Percentiles rank a stretch among this genome's conserved stretches.
Evolutionary conservation across 345 rosid species (phyloP).

Genomic region (Geranium rotundifolium): DNA sequence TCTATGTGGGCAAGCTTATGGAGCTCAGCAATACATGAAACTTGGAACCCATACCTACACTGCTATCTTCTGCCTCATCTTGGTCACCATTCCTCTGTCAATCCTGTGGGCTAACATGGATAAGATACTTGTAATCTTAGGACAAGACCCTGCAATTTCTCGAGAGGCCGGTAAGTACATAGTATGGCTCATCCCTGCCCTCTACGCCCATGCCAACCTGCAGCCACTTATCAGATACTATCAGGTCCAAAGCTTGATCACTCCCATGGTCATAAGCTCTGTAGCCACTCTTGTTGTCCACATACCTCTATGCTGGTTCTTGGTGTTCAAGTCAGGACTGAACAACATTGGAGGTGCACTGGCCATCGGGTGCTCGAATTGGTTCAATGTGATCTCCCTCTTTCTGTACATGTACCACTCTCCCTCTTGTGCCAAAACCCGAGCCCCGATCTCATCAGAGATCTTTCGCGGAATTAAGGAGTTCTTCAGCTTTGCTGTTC

Average conservation of each 20-base stretch:
- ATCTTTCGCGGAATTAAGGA: constrained; percentile 18
- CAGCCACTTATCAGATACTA: constrained; percentile 30
- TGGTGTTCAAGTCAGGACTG: constrained; percentile 25
- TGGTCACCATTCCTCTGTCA: constrained; percentile 29
- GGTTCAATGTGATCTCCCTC: constrained; percentile 31
- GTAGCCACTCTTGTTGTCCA: constrained; percentile 21
- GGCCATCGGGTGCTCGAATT: constrained; percentile 22
- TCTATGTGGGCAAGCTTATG: constrained; percentile 69
- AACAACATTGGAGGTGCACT: constrained; percentile 29
- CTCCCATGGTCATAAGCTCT: constrained; percentile 30
- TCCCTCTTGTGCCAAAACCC: constrained; percentile 25
- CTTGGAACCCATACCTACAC: constrained; percentile 29
- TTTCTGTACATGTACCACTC: constrained; percentile 24
- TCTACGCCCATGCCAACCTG: constrained; percentile 30
- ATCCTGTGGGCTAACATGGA: constrained; percentile 32
- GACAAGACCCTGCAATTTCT: constrained; percentile 39
- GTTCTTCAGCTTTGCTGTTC: constrained; percentile 34
- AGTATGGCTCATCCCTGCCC: constrained; percentile 30
- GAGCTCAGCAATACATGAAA: constrained; percentile 27
- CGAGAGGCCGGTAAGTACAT: constrained; percentile 25
- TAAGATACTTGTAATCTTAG: constrained; percentile 23
- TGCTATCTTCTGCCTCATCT: constrained; percentile 24
- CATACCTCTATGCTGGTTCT: constrained; percentile 31
- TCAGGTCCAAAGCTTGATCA: constrained; percentile 31
- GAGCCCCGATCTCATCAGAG: constrained; percentile 21